phyloP scores from a whole-genome alignment of 345 rosid species.

The Citrus mangshanensis region DNA sequence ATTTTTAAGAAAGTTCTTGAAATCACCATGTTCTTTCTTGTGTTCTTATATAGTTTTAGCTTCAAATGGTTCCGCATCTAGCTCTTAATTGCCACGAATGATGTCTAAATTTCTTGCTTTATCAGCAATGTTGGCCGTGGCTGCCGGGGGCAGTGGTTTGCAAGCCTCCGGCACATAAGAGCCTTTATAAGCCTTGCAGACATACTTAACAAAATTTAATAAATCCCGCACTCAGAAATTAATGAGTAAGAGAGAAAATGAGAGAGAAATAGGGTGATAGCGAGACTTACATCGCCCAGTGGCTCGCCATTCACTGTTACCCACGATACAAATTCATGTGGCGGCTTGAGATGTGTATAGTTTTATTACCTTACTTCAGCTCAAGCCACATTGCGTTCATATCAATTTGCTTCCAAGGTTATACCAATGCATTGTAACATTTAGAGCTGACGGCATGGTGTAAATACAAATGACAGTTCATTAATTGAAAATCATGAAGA shows the following conservation, averaged over 20 bases:
- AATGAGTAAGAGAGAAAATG: background rate
- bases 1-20: background rate
- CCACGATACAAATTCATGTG: conserved; percentile 42
- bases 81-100: background rate
- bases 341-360: conserved; percentile 16
- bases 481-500: too few relatives aligned
- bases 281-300: conserved; percentile 22
- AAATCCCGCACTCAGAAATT: conserved; percentile 24
- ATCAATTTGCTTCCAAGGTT: background rate
- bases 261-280: background rate
- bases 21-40: background rate
- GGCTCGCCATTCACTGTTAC: conserved; percentile 35
- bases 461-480: background rate
- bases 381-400: conserved; percentile 20
- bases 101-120: background rate
- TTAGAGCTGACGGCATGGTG: too few relatives aligned
- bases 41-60: background rate
- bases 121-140: background rate
- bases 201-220: conserved; percentile 18
- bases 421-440: background rate
- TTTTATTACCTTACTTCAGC: conserved; percentile 22
- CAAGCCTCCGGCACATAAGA: conserved; percentile 19
- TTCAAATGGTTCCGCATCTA: background rate
- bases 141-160: background rate
- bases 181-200: conserved; percentile 36